A percentile compares a stretch with the other conserved stretches of the same genome.
Evolutionary conservation across 208 protist genomes (phyloP).

Genomic region (Trypanosoma theileri): DNA sequence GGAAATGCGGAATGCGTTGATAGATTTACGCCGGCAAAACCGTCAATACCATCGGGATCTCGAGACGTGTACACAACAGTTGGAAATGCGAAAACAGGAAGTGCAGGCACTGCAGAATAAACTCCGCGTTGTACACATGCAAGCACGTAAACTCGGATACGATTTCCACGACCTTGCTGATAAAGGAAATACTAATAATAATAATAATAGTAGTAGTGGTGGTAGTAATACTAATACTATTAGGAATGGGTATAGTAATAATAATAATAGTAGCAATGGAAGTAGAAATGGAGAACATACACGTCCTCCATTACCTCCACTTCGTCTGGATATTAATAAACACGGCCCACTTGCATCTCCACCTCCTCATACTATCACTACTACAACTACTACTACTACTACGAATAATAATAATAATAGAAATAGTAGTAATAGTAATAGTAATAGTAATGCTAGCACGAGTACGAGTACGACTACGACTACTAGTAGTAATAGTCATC

Average conservation of each 20-base stretch:
- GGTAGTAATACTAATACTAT: background rate
- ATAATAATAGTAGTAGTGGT: background rate
- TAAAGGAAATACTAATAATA: background rate
- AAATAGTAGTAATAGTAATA: background rate
- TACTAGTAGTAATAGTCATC: no score
- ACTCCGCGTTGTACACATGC: conserved; percentile 10
- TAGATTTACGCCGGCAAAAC: conserved; percentile 2
- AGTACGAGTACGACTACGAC: no score
- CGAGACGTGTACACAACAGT: conserved; percentile 12
- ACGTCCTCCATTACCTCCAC: conserved; percentile 13
- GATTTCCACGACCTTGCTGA: background rate
- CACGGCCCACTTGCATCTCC: background rate
- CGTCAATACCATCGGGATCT: conserved; percentile 5
- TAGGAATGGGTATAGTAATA: background rate
- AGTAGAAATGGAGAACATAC: background rate
- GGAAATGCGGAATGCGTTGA: background rate
- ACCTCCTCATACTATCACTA: background rate
- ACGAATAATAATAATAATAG: no score
- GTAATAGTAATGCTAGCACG: background rate
- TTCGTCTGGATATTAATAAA: background rate
- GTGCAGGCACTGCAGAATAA: conserved; percentile 27
- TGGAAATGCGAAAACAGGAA: conserved; percentile 24
- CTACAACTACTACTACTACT: background rate
- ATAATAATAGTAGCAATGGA: background rate
- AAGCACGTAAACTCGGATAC: background rate